phyloP scores from a whole-genome alignment of 2,329 filamentous ascomycete genomes.

The Teratosphaeriaceae sp. region DNA sequence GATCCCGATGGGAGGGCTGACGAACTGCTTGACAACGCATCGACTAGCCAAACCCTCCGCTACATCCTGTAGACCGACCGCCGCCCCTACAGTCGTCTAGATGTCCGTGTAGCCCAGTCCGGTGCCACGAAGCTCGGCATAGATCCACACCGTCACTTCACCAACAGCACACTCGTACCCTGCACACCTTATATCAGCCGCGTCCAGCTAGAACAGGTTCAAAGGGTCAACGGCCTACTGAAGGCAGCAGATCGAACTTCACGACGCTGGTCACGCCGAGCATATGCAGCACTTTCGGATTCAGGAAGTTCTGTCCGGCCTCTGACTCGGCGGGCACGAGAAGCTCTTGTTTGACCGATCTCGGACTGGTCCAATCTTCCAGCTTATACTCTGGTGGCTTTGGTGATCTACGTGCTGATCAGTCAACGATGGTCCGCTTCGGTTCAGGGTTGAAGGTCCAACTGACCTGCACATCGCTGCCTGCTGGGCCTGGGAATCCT shows the following conservation, averaged over 20 bases:
- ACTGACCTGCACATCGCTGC: slow-evolving; percentile 1
- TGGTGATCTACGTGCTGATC: no score
- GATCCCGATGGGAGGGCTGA: no score
- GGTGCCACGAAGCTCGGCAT: no score
- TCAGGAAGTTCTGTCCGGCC: background rate
- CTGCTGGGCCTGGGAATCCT: background rate
- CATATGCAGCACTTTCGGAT: slow-evolving; percentile 3
- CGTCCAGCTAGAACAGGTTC: background rate
- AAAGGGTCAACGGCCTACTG: background rate
- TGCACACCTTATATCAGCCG: background rate
- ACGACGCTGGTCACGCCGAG: slow-evolving; percentile 1
- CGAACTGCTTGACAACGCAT: no score
- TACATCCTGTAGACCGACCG: no score
- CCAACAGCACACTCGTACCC: background rate
- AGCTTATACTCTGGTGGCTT: background rate
- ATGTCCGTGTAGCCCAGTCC: no score
- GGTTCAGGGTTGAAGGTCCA: background rate
- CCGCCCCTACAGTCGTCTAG: no score
- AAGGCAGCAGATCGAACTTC: slow-evolving; percentile 4
- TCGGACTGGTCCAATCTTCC: background rate
- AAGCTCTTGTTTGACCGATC: background rate
- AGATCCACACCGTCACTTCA: background rate
- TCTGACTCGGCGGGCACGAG: slow-evolving; percentile 4
- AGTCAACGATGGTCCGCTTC: background rate
- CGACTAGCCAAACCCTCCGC: no score